These are phyloP conservation scores for Aspergillus sp. DNA, from an alignment of 2,329 filamentous ascomycete genomes.

Conservation along the genomic window DNA sequence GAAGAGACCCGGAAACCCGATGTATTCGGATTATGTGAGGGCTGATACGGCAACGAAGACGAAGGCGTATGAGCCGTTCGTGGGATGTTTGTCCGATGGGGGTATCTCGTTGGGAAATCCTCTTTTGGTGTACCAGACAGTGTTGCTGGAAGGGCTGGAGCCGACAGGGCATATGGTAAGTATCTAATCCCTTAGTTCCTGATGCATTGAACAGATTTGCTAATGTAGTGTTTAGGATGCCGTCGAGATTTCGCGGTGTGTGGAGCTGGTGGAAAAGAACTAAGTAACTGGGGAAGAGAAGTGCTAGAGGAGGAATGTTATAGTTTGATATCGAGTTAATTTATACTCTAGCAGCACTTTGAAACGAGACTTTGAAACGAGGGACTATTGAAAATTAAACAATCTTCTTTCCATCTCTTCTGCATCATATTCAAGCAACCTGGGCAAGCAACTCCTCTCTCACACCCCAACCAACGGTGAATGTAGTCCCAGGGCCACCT, in stretches of 20 bases:
- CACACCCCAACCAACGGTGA: too few relatives aligned
- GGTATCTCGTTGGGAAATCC: neutral
- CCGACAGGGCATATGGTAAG: neutral
- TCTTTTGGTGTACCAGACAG: neutral
- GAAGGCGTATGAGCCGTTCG: neutral
- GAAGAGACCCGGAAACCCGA: constrained; percentile 41
- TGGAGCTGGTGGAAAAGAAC: neutral
- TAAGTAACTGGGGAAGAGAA: neutral
- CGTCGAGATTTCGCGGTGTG: neutral
- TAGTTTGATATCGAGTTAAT: too few relatives aligned
- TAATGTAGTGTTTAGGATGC: neutral
- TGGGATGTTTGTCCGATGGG: neutral
- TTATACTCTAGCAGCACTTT: too few relatives aligned
- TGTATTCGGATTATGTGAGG: constrained; percentile 62
- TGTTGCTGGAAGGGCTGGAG: neutral
- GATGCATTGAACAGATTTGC: neutral
- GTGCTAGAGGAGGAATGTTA: too few relatives aligned
- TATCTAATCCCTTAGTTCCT: neutral
- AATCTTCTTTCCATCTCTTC: too few relatives aligned
- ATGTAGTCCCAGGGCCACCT: too few relatives aligned
- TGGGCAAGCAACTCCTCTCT: too few relatives aligned
- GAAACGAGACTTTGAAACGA: too few relatives aligned
- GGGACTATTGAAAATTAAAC: too few relatives aligned
- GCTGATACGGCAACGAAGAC: constrained; percentile 62
- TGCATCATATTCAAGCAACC: too few relatives aligned